Base-by-base conservation (phyloP, 225 moss, liverwort and hornwort species). In the Lunularia cruciata region DNA sequence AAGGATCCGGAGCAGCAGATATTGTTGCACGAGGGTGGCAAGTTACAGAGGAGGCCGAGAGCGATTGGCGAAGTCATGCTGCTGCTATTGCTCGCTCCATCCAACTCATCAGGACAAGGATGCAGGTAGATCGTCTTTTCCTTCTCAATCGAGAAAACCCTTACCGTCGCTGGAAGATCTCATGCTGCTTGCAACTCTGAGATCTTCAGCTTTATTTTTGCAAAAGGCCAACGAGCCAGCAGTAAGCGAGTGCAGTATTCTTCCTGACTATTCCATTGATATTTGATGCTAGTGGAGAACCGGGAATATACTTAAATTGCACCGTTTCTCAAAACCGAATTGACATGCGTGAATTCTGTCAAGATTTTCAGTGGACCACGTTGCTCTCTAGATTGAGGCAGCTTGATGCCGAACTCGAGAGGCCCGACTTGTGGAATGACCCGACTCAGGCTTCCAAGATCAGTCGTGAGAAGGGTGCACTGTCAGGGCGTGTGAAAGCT, bases 31-130 rank as follows among this genome's bases (percentile, higher is more conserved):
- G 92, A 5, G 92, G 95, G 68, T 95, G 95, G 95, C 87, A 87
- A 67, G 85, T 95, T 72, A 80, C 73, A 23, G 68, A 79, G 37
- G 92, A 88, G 83, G 79, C 74, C 30, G 95, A 92, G 56, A 95
- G 92, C 70, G 92, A 95, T 58, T 95, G 95, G 95, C 87, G 88
- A 25, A 84, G 95, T 48, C 92, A 95, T 72, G 95, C 92, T 8
- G 92, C 92, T 63, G 95, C 95, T 10, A 83, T 95, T 67, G 92
- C 92, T 31, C 88, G 87, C 27, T 95, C 95, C 42, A 82, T 95
- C 34, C 85, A 90, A 48, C 92, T 95, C 67, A 89, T 95, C 73
- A 95, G 87, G 77, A 80, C 76, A 16, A 88, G 95, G 49, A 81
- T 92, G 19, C 85, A 90, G 88, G 94, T 91, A n/a, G 53, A 47